Evolutionary conservation across 2,329 filamentous ascomycete species (phyloP).

Genomic region (Paecilomyces variotii): DNA sequence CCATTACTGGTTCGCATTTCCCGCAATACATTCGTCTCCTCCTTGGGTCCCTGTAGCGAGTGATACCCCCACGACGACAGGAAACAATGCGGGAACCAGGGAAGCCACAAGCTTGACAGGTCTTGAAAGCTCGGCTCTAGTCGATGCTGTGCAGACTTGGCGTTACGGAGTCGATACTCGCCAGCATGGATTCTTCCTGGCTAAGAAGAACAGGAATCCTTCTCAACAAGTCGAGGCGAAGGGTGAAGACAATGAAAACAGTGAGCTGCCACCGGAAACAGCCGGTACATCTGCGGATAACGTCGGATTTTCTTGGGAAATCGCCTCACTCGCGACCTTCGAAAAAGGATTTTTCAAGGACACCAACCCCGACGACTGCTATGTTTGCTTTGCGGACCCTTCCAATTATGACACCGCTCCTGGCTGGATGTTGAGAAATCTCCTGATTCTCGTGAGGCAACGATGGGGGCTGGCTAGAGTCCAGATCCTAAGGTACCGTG

Average conservation of each 20-base stretch:
- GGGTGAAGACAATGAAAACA: conserved; percentile 25
- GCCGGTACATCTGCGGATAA: conserved; percentile 47
- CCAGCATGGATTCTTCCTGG: conserved; percentile 94
- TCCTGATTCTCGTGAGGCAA: conserved; percentile 75
- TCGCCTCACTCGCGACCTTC: conserved; percentile 67
- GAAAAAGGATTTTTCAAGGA: conserved; percentile 82
- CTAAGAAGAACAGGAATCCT: conserved; percentile 56
- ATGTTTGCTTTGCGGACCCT: conserved; percentile 81
- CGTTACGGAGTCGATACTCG: conserved; percentile 70
- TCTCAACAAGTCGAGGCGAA: conserved; percentile 17
- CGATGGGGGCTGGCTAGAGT: conserved; percentile 69
- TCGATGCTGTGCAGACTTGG: conserved; percentile 82
- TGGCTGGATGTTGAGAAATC: conserved; percentile 86
- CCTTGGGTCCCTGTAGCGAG: conserved; percentile 58
- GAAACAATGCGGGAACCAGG: conserved; percentile 12
- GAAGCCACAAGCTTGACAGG: conserved; percentile 43
- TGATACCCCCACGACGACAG: conserved; percentile 13
- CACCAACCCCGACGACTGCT: conserved; percentile 64
- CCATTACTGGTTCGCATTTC: conserved; percentile 97
- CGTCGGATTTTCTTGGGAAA: conserved; percentile 65
- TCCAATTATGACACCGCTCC: conserved; percentile 83
- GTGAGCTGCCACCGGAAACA: conserved; percentile 30
- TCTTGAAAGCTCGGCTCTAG: conserved; percentile 68
- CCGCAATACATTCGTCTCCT: conserved; percentile 81
- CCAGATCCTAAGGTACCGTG: conserved; percentile 84